These are phyloP conservation scores for Aspergillus sergii DNA, from an alignment of 2,329 filamentous ascomycete species.

Conservation along the genomic window DNA sequence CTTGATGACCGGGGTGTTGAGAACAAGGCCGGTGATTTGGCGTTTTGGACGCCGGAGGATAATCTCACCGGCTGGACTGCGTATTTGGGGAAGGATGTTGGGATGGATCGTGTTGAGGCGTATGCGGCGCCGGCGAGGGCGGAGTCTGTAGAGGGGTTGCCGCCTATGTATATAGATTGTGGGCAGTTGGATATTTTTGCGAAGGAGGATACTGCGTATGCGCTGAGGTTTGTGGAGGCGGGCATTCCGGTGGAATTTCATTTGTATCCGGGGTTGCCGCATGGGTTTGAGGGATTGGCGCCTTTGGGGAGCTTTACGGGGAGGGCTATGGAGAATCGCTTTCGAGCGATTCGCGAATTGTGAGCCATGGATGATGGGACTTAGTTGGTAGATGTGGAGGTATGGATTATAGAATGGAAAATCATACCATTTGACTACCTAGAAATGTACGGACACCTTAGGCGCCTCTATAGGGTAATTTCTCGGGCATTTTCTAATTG, in stretches of 20 bases:
- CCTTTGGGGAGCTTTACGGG: slow-evolving; percentile 11
- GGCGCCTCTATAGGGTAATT: too few relatives aligned
- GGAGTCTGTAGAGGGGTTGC: slow-evolving; percentile 38
- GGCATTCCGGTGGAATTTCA: slow-evolving; percentile 48
- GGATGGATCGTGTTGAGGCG: slow-evolving; percentile 31
- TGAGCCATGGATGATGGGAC: neutral
- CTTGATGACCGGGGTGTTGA: slow-evolving; percentile 40
- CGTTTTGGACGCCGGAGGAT: slow-evolving; percentile 23
- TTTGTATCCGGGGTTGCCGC: slow-evolving; percentile 46
- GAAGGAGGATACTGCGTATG: slow-evolving; percentile 45
- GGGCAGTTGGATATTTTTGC: slow-evolving; percentile 49
- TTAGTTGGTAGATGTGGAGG: neutral
- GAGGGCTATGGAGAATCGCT: slow-evolving; percentile 18
- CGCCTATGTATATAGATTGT: slow-evolving; percentile 47
- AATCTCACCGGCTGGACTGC: slow-evolving; percentile 25
- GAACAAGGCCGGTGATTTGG: slow-evolving; percentile 14
- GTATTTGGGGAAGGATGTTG: slow-evolving; percentile 24
- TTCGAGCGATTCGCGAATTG: slow-evolving; percentile 1
- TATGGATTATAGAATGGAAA: too few relatives aligned
- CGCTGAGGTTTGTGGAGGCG: slow-evolving; percentile 38
- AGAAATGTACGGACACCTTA: too few relatives aligned
- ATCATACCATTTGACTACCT: too few relatives aligned
- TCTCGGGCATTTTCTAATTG: too few relatives aligned
- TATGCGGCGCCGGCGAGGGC: slow-evolving; percentile 41
- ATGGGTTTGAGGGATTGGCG: slow-evolving; percentile 41